Evolutionary conservation across 2,329 filamentous ascomycete genomes (phyloP).

Genomic region (Kalaharituber pfeilii): DNA sequence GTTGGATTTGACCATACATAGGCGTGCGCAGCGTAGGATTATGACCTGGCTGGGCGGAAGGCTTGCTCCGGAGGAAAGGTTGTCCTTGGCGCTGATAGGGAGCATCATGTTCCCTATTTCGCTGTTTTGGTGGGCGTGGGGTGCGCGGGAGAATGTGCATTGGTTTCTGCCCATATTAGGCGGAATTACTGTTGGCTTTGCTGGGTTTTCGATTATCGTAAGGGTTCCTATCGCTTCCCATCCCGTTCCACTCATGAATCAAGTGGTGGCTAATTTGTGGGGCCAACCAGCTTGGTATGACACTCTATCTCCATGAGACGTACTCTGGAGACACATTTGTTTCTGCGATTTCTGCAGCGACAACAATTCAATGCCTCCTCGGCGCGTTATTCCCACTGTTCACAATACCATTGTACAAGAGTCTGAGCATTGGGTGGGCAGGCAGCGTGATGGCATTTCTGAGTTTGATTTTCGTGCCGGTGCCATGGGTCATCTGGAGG

Average conservation of each 20-base stretch:
- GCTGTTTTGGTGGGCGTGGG: conserved; percentile 37
- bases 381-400: conserved; percentile 44
- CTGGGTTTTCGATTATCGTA: conserved; percentile 43
- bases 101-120: not conserved
- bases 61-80: not conserved
- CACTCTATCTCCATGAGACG: conserved; percentile 38
- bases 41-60: not conserved
- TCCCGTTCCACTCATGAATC: not conserved
- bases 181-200: conserved; percentile 41
- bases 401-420: conserved; percentile 36
- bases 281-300: conserved; percentile 4
- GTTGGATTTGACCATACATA: not conserved
- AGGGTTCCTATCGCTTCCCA: conserved; percentile 21
- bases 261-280: not conserved
- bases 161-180: conserved; percentile 38
- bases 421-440: conserved; percentile 30
- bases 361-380: conserved; percentile 38
- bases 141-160: conserved; percentile 30
- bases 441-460: conserved; percentile 32
- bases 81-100: not conserved
- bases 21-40: not conserved
- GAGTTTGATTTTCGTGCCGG: conserved; percentile 32
- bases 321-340: conserved; percentile 40
- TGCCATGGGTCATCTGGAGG: conserved; percentile 38
- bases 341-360: conserved; percentile 43